A percentile compares a stretch with the other conserved stretches of the same genome.
Conservation (phyloP, 2,329 filamentous ascomycete genomes). For the Metarhizium brunneum region DNA sequence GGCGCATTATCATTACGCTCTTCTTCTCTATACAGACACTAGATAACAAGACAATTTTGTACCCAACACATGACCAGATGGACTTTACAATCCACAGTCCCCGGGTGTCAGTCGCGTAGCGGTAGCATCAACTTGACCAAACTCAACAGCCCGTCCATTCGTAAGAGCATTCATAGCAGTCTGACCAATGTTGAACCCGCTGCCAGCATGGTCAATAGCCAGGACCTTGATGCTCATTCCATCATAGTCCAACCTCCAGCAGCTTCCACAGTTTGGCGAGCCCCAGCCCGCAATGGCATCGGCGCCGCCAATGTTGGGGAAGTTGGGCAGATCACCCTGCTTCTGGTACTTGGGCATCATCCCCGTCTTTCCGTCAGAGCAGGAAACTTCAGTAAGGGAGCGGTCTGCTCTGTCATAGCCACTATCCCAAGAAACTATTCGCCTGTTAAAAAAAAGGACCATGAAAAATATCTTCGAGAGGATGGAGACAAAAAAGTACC, state of each 20-base stretch:
- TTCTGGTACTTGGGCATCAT: constrained; percentile 54
- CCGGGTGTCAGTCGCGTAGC: constrained; percentile 32
- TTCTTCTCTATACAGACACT: background rate
- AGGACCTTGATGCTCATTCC: constrained; percentile 43
- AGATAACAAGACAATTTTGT: background rate
- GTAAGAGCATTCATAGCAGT: constrained; percentile 48
- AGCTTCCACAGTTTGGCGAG: constrained; percentile 47
- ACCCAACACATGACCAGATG: background rate
- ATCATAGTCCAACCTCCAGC: constrained; percentile 46
- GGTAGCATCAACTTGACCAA: constrained; percentile 21
- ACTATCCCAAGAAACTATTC: constrained; percentile 57
- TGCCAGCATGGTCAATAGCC: constrained; percentile 41
- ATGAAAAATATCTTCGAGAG: background rate
- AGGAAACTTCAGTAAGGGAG: constrained; percentile 48
- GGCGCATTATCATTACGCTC: background rate
- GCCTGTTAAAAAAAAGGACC: background rate
- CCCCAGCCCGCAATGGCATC: constrained; percentile 46
- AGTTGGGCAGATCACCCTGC: constrained; percentile 39
- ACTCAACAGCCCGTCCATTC: constrained; percentile 32
- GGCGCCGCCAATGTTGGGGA: constrained; percentile 48
- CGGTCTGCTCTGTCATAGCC: constrained; percentile 56
- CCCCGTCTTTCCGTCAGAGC: constrained; percentile 60
- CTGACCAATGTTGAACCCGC: constrained; percentile 47
- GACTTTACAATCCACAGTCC: constrained; percentile 31
- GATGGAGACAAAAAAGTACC: background rate